Conservation (phyloP, 2,329 filamentous ascomycete genomes). For the Setomelanomma holmii region DNA sequence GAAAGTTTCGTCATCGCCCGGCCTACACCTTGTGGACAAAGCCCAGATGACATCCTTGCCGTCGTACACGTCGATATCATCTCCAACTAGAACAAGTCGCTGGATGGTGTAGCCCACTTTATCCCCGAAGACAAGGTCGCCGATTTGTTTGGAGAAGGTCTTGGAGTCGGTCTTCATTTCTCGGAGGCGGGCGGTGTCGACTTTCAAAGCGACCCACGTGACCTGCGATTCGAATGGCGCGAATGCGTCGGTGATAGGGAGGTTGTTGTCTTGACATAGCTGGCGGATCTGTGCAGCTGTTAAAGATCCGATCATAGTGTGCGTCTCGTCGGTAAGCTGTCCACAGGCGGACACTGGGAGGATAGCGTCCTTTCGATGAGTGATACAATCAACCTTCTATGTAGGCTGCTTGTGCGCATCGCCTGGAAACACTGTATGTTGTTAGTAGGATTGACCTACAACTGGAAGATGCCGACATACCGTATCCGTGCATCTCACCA, state of each 20-base stretch:
- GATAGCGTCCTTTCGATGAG: constrained; percentile 57
- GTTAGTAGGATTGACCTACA: too few species aligned
- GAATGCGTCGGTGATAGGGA: constrained; percentile 56
- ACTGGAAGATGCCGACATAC: too few species aligned
- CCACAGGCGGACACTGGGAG: constrained; percentile 56
- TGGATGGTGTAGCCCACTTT: constrained; percentile 56
- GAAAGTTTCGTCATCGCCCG: constrained; percentile 24
- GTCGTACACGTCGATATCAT: constrained; percentile 59
- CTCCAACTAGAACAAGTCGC: constrained; percentile 55
- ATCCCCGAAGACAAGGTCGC: constrained; percentile 52
- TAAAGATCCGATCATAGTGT: constrained; percentile 48
- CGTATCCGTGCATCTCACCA: constrained; percentile 54
- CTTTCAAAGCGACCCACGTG: constrained; percentile 52
- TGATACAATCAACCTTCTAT: constrained; percentile 57
- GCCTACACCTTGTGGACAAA: constrained; percentile 57
- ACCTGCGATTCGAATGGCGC: constrained; percentile 57
- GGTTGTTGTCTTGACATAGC: constrained; percentile 40
- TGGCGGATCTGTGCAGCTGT: constrained; percentile 54
- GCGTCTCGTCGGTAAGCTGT: constrained; percentile 43
- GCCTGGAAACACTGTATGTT: too few species aligned
- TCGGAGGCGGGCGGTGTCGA: constrained; percentile 13
- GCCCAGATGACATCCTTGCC: constrained; percentile 59
- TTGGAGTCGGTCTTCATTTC: constrained; percentile 20
- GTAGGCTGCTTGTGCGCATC: constrained; percentile 49
- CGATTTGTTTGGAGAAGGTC: constrained; percentile 52